These are phyloP conservation scores for Akanthomyces uredinophilus DNA, from an alignment of 2,329 filamentous ascomycete species.

Conservation along the genomic window DNA sequence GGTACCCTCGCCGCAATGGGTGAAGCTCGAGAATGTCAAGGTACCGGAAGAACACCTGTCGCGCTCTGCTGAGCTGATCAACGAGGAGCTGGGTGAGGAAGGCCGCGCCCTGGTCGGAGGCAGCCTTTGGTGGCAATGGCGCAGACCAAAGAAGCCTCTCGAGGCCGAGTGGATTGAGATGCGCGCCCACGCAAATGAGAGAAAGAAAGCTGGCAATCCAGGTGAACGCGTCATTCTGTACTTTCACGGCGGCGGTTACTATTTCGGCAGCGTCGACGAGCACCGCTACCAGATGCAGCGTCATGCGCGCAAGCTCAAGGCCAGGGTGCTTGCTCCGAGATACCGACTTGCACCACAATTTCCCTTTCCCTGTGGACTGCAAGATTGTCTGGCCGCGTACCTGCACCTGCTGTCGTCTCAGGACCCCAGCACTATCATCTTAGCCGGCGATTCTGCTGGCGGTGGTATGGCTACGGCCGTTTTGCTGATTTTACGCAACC, in stretches of 20 bases:
- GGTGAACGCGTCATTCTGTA: conserved; percentile 83
- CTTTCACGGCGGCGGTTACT: conserved; percentile 91
- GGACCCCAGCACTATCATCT: conserved; percentile 72
- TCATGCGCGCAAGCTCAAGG: conserved; percentile 89
- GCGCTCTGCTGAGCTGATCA: conserved; percentile 61
- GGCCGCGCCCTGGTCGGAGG: conserved; percentile 76
- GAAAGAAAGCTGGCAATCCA: conserved; percentile 55
- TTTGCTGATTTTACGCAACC: conserved; percentile 75
- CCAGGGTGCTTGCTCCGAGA: conserved; percentile 76
- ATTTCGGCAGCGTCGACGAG: conserved; percentile 91
- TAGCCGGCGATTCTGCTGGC: conserved; percentile 90
- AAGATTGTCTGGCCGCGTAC: conserved; percentile 87
- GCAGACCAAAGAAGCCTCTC: conserved; percentile 59
- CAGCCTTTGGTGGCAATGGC: conserved; percentile 85
- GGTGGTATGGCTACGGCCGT: conserved; percentile 83
- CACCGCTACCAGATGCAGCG: conserved; percentile 98
- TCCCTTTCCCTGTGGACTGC: conserved; percentile 87
- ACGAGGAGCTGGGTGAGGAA: conserved; percentile 68
- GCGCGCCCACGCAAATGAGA: conserved; percentile 66
- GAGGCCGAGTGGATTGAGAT: conserved; percentile 96
- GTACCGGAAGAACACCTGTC: conserved; percentile 61
- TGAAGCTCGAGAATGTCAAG: conserved; percentile 65
- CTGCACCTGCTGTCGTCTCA: conserved; percentile 73
- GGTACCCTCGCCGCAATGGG: conserved; percentile 86
- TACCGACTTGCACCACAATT: conserved; percentile 92